A percentile compares a stretch with the other conserved stretches of the same genome.
Evolutionary conservation across 2,329 filamentous ascomycete species (phyloP).

Genomic region (Botrytis galanthina): DNA sequence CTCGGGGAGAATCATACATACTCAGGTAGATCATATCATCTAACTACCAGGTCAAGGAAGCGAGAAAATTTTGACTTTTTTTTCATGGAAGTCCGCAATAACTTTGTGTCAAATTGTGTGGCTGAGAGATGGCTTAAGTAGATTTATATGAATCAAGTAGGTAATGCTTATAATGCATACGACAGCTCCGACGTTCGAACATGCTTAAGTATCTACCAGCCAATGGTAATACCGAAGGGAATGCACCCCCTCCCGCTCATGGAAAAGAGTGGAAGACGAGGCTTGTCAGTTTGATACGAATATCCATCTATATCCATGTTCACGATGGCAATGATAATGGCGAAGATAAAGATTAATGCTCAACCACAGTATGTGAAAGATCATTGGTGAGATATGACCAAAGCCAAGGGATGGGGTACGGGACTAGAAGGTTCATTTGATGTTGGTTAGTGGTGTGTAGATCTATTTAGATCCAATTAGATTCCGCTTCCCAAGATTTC

Average conservation of each 20-base stretch:
- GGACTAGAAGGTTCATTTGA: slow-evolving; percentile 4
- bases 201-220: not conserved
- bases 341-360: slow-evolving; percentile 3
- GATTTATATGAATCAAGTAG: not conserved
- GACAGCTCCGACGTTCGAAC: not conserved
- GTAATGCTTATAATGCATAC: not conserved
- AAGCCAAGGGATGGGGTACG: slow-evolving; percentile 6
- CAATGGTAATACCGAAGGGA: slow-evolving; percentile 4
- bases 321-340: not conserved
- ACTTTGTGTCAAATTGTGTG: slow-evolving; percentile 1
- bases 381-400: slow-evolving; percentile 5
- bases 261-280: not conserved
- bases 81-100: slow-evolving; percentile 1
- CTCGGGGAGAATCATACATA: not conserved
- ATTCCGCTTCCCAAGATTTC: not conserved
- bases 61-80: slow-evolving; percentile 9
- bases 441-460: not conserved
- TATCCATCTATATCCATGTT: not conserved
- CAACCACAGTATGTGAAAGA: not conserved
- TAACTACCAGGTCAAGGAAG: not conserved
- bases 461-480: slow-evolving; percentile 2
- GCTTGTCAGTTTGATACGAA: not conserved
- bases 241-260: not conserved
- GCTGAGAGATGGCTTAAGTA: slow-evolving; percentile 1
- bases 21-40: not conserved